Percentiles rank a stretch among this genome's conserved stretches.
These are phyloP conservation scores for Zea mays DNA, from an alignment of 176 grass and related monocot genomes.

Conservation along the genomic window Zm-B73-REFERENCE-NAM-5.0 NC_050105.1:103213001-103213500, in stretches of 20 bases:
- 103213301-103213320: not conserved
- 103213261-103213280: not conserved
- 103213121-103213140: not conserved
- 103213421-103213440: slow-evolving; percentile 35
- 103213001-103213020: not conserved
- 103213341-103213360: not conserved
- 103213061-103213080: not conserved
- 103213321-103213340: no score
- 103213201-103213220: not conserved
- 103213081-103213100: not conserved
- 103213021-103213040: not conserved
- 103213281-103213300: not conserved
- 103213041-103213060: not conserved
- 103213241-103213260: not conserved
- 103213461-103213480: not conserved
- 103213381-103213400: slow-evolving; percentile 41
- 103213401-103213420: slow-evolving; percentile 40
- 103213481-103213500: slow-evolving; percentile 28
- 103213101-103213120: not conserved
- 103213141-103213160: not conserved
- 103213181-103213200: not conserved
- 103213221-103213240: slow-evolving; percentile 25
- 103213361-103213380: slow-evolving; percentile 31
- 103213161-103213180: not conserved
- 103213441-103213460: slow-evolving; percentile 11